Conservation (phyloP, 257 asterid species). For the Przewalskia tangutica region DNA sequence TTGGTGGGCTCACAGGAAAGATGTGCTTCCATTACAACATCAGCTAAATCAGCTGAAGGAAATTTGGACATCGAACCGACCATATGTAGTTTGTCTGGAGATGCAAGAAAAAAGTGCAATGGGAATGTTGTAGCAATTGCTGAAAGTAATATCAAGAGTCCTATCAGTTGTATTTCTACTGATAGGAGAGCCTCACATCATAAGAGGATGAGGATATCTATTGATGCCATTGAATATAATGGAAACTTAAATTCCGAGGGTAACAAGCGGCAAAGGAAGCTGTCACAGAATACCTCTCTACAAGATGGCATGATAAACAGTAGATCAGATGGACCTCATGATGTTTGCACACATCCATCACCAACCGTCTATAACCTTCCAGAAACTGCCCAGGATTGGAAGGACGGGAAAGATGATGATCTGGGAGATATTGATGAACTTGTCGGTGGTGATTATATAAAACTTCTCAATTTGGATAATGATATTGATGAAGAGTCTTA, state of each 20-base stretch:
- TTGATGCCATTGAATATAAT: constrained; percentile 37
- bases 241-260: constrained; percentile 29
- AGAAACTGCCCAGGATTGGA: constrained; percentile 14
- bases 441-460: constrained; percentile 37
- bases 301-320: constrained; percentile 23
- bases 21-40: constrained; percentile 47
- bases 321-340: constrained; percentile 22
- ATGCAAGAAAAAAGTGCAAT: constrained; percentile 20
- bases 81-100: constrained; percentile 31
- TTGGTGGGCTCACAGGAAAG: constrained; percentile 93
- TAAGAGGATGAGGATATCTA: constrained; percentile 30
- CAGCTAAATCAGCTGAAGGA: constrained; percentile 56
- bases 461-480: constrained; percentile 63
- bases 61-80: constrained; percentile 31
- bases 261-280: constrained; percentile 30
- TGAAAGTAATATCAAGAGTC: constrained; percentile 36
- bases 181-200: constrained; percentile 21
- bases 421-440: constrained; percentile 25
- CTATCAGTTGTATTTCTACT: constrained; percentile 22
- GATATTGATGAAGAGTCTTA: constrained; percentile 50
- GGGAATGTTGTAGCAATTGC: constrained; percentile 28
- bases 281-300: constrained; percentile 28
- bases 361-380: constrained; percentile 11
- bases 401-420: constrained; percentile 17
- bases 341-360: constrained; percentile 18